These are phyloP conservation scores for Inga leiocalycina DNA, from an alignment of 306 rosid genomes.

Conservation along the genomic window DNA sequence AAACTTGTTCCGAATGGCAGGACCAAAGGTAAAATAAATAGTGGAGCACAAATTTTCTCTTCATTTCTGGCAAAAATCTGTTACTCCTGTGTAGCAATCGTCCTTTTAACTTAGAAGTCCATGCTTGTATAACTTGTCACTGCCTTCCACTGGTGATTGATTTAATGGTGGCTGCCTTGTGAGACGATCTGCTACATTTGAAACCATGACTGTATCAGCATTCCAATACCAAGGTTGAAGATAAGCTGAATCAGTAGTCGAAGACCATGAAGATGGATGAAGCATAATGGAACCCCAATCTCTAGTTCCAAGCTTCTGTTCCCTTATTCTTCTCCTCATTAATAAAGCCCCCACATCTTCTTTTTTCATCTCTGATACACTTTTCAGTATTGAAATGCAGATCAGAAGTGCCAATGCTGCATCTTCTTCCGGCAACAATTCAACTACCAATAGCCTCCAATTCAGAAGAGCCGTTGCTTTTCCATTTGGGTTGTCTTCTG, in stretches of 20 bases:
- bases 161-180: constrained; percentile 51
- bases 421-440: constrained; percentile 84
- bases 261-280: constrained; percentile 57
- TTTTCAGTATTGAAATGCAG: constrained; percentile 72
- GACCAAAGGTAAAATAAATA: neutral
- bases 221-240: constrained; percentile 87
- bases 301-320: constrained; percentile 60
- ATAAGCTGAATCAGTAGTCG: constrained; percentile 55
- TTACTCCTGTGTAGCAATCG: neutral
- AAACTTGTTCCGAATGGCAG: neutral
- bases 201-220: constrained; percentile 51
- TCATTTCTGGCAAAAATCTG: neutral
- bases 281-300: constrained; percentile 88
- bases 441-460: constrained; percentile 77
- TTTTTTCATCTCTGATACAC: constrained; percentile 75
- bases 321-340: constrained; percentile 76
- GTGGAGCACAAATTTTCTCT: neutral
- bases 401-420: constrained; percentile 72
- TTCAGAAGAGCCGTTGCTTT: constrained; percentile 85
- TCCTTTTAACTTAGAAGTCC: constrained; percentile 45
- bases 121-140: constrained; percentile 72
- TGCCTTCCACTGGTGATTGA: constrained; percentile 73
- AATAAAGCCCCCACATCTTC: constrained; percentile 75
- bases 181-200: constrained; percentile 43
- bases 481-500: constrained; percentile 72